A percentile compares a stretch with the other conserved stretches of the same genome.
These are phyloP conservation scores for Phylloporus sp. DNA, from an alignment of 768 basidiomycete genomes.

Conservation along the genomic window DNA sequence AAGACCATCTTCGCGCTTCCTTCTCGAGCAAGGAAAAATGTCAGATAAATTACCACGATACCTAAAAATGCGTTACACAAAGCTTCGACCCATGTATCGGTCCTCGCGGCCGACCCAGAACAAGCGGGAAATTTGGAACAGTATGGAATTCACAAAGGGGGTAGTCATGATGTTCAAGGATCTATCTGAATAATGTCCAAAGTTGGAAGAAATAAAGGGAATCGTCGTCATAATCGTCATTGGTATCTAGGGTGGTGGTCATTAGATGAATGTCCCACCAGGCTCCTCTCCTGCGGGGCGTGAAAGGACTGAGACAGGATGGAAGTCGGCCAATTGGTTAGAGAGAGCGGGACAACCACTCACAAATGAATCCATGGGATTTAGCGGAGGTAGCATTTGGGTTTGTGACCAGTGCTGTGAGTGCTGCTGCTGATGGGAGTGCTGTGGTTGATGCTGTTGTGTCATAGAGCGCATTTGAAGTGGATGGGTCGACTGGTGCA, in stretches of 20 bases:
- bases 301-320: constrained; percentile 20
- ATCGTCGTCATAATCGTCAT: constrained; percentile 37
- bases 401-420: constrained; percentile 52
- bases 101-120: constrained; percentile 37
- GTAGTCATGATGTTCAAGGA: constrained; percentile 45
- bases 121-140: constrained; percentile 39
- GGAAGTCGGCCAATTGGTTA: constrained; percentile 7
- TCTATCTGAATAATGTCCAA: constrained; percentile 42
- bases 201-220: constrained; percentile 31
- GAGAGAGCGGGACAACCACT: constrained; percentile 25
- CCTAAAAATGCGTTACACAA: constrained; percentile 38
- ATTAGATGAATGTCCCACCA: constrained; percentile 47
- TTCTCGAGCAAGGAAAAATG: not conserved
- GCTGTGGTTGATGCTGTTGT: constrained; percentile 37
- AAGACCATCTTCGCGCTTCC: constrained; percentile 31
- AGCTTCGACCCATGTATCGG: constrained; percentile 37
- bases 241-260: constrained; percentile 50
- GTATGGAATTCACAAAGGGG: constrained; percentile 42
- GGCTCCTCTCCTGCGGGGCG: constrained; percentile 43
- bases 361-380: constrained; percentile 65
- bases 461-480: constrained; percentile 49
- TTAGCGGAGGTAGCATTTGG: constrained; percentile 40
- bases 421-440: constrained; percentile 25
- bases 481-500: constrained; percentile 27
- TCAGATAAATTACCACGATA: constrained; percentile 37